phyloP scores from a whole-genome alignment of 192 early-diverging fungal genomes.

The Coemansia sp. region DNA sequence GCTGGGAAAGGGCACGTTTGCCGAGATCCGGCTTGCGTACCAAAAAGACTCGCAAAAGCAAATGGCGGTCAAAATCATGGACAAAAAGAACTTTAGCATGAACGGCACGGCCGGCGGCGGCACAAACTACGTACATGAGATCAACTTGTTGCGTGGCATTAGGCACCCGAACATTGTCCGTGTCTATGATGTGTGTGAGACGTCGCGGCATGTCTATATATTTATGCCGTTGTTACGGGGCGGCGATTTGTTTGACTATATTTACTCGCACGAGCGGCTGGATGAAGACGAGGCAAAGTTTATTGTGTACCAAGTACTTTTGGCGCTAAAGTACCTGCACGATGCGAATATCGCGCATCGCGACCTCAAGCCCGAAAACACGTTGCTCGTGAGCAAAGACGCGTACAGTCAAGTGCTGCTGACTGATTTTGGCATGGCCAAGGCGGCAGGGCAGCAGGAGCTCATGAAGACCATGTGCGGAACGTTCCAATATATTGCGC shows the following conservation, averaged over 20 bases:
- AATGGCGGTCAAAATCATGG: constrained; percentile 86
- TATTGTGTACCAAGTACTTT: constrained; percentile 70
- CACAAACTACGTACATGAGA: constrained; percentile 73
- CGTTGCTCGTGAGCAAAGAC: constrained; percentile 56
- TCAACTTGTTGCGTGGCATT: constrained; percentile 68
- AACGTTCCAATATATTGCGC: constrained; percentile 79
- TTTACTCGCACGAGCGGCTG: constrained; percentile 65
- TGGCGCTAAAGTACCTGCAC: constrained; percentile 79
- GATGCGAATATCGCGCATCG: constrained; percentile 78
- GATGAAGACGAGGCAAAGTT: constrained; percentile 77
- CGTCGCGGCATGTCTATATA: constrained; percentile 63
- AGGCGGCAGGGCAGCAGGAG: constrained; percentile 67
- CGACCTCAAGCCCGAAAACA: constrained; percentile 77
- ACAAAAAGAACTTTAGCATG: constrained; percentile 62
- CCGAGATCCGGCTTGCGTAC: constrained; percentile 70
- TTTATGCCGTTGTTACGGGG: constrained; percentile 76
- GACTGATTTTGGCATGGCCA: constrained; percentile 89
- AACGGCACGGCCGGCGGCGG: constrained; percentile 73
- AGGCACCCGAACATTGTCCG: constrained; percentile 74
- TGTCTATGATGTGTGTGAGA: constrained; percentile 64
- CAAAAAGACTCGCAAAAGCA: constrained; percentile 64
- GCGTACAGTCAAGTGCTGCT: constrained; percentile 71
- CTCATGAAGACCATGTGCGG: constrained; percentile 90
- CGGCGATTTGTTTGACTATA: constrained; percentile 88
- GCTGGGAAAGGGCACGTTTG: constrained; percentile 68